A percentile compares a stretch with the other conserved stretches of the same genome.
Evolutionary conservation across 768 basidiomycete genomes (phyloP).

Genomic region (Termitomyces sp.): DNA sequence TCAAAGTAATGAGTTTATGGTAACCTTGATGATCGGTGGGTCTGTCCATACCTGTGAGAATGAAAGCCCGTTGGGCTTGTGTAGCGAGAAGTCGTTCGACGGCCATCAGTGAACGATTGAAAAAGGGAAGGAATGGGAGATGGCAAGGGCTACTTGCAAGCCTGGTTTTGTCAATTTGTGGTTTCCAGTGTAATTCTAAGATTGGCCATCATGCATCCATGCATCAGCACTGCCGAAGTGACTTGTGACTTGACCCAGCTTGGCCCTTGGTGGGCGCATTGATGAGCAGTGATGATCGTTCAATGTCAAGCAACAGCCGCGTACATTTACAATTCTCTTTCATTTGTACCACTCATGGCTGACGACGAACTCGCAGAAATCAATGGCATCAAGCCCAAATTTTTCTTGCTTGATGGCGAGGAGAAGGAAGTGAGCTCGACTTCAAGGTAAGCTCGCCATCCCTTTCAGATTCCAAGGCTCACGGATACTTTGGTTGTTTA

Average conservation of each 20-base stretch:
- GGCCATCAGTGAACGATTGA: constrained; percentile 40
- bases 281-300: not conserved
- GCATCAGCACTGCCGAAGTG: not conserved
- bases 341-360: constrained; percentile 12
- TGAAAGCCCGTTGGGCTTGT: constrained; percentile 66
- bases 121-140: not conserved
- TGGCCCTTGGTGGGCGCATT: not conserved
- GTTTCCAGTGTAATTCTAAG: not conserved
- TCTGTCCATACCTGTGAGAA: constrained; percentile 60
- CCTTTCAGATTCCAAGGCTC: not conserved
- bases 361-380: constrained; percentile 47
- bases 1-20: constrained; percentile 2
- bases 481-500: constrained; percentile 8
- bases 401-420: constrained; percentile 41
- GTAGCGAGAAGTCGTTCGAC: constrained; percentile 70
- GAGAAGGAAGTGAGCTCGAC: constrained; percentile 40
- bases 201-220: not conserved
- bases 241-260: not conserved
- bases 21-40: not conserved
- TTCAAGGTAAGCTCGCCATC: constrained; percentile 17
- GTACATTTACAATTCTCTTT: not conserved
- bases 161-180: not conserved
- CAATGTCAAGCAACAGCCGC: not conserved
- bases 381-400: constrained; percentile 46
- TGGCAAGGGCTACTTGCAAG: not conserved